phyloP scores from a whole-genome alignment of 768 basidiomycete species.

The Leccinum pellstonianum region DNA sequence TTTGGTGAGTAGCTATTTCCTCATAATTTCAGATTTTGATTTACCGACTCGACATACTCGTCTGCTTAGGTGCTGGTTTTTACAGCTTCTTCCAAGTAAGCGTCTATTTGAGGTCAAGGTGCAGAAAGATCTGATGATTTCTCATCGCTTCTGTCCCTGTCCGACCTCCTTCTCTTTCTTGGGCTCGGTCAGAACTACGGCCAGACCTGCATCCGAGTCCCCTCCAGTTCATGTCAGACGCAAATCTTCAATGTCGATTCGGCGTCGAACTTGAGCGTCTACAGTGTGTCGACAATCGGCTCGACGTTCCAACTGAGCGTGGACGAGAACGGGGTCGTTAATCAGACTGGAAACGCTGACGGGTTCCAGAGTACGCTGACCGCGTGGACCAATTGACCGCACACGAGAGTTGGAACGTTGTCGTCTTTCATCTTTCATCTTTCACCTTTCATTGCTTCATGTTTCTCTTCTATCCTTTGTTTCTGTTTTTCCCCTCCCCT shows the following conservation, averaged over 20 bases:
- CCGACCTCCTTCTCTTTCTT: background rate
- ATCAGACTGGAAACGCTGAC: conserved; percentile 29
- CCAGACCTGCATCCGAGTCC: conserved; percentile 33
- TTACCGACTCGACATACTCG: conserved; percentile 12
- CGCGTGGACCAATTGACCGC: background rate
- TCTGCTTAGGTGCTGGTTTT: conserved; percentile 40
- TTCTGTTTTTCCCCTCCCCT: no score
- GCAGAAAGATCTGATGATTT: background rate
- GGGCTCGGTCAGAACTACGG: conserved; percentile 34
- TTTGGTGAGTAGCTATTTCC: conserved; percentile 33
- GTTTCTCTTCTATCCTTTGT: background rate
- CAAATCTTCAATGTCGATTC: conserved; percentile 44
- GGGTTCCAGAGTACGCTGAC: background rate
- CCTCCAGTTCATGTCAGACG: conserved; percentile 37
- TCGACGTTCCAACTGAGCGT: conserved; percentile 42
- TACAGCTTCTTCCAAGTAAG: conserved; percentile 48
- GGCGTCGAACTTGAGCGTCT: conserved; percentile 38
- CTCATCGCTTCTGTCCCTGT: background rate
- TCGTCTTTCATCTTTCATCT: background rate
- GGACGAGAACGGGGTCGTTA: conserved; percentile 32
- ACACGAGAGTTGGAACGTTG: background rate
- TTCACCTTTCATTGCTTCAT: background rate
- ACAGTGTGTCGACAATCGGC: conserved; percentile 46
- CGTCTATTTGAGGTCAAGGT: background rate
- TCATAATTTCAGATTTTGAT: conserved; percentile 26